Base-by-base conservation (phyloP, 257 asterid genomes). In the Rauvolfia tetraphylla region DNA sequence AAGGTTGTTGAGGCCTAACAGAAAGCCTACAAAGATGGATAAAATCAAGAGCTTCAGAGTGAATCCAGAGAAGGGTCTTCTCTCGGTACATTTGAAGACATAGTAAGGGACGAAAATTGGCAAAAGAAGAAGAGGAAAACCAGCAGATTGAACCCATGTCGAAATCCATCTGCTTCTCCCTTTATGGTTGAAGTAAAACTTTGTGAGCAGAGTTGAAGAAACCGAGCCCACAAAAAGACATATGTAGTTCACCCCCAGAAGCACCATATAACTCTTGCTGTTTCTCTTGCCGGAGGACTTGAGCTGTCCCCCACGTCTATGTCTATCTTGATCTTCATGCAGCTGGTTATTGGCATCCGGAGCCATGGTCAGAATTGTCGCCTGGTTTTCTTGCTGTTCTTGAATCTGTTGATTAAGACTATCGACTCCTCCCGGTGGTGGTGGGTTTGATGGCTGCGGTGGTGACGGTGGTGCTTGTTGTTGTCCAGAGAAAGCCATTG, bases 81-180 rank as follows among this genome's bases (percentile, higher is more conserved):
- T 80, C 1, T 36, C 4, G 3, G 89, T 85, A 34, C 61, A 71
- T 38, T 77, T 76, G 76, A 87, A 59, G 15, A 78, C 7, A 34
- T 63, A 77, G 54, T 53, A 82, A 2, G 92, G 94, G 81, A 89
- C 79, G 23, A n/a, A 79, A 0, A 83, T 31, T 0, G 94, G 94
- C 0, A 78, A 33, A 9, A 89, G 34, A 27, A 91, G 93, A 20
- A 93, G 70, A 1, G 96, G 96, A 25, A 93, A 93, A 2, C 98
- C 98, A 3, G 90, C 90, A 51, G 87, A 83, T 62, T 93, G 97
- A 8, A 91, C 83, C 91, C 88, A 89, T 0, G 97, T 93, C 1
- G 93, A 85, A 3, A 89, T 85, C 96, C 97, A 93, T 34, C 86
- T 56, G 85, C 89, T 89, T 0, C 85, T 80, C 13, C 98, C 96